Evolutionary conservation across 2,329 filamentous ascomycete genomes (phyloP), one percentile per base, ranked within the genome.

Genomic region (Botrytis elliptica): DNA sequence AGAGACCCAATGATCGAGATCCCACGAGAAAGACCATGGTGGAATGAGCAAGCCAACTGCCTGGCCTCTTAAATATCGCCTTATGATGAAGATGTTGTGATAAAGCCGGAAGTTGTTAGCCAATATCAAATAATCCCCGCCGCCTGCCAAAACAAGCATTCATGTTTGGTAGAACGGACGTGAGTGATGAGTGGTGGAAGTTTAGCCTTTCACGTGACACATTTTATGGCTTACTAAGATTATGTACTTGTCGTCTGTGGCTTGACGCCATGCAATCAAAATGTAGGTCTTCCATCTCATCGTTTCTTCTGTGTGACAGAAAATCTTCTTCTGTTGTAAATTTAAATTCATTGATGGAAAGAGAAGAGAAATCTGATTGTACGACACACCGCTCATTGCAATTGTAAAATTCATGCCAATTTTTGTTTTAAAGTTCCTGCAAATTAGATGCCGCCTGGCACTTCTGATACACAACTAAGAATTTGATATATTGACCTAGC

Each of bases 221-320:
- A 1, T 0, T 14, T 8, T 3, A 29, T 12, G 46, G 64, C 64
- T 67, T 67, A 67, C 46, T 40, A 67, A 52, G 33, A 16, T 52
- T 9, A 33, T 33, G 33, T 33, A 16, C 16, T 18, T 12, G 18
- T 46, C 16, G 18, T 18, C n/a, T 65, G 10, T 65, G 63, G n/a
- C n/a, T 65, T 65, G n/a, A 65, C 44, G 63, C 40, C 18, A 42
- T 33, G 40, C 8, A 64, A 64, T 64, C 62, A 46, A 65, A 46
- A 46, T 46, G 10, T 4, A 65, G n/a, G 29, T 65, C 42, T 65
- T 46, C 62, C 38, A 33, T 64, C 40, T 33, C 25, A 44, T 64
- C n/a, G 33, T 46, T 22, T 44, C 33, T 64, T 55, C 25, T 44
- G 33, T 64, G 4, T 33, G n/a, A 44, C 18, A 22, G 62, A 8